Evolutionary conservation across 768 basidiomycete genomes (phyloP).

Genomic region (Inosperma sp.): DNA sequence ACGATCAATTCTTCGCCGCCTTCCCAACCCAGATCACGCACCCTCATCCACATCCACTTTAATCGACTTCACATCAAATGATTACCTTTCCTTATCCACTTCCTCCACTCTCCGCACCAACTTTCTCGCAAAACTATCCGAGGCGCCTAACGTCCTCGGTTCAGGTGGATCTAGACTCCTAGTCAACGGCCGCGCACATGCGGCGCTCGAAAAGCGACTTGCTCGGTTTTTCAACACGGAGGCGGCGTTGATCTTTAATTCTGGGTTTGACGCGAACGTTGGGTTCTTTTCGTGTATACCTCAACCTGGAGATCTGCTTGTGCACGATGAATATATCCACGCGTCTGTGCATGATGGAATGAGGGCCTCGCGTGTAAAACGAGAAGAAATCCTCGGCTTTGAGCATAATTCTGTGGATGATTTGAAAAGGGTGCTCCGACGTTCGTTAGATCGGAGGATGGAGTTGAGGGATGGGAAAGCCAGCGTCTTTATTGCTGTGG

Average conservation of each 20-base stretch:
- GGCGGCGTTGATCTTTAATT: slow-evolving; percentile 81
- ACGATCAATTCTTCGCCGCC: too few species aligned
- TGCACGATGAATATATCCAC: slow-evolving; percentile 87
- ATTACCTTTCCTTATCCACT: slow-evolving; percentile 80
- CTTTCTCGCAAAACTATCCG: slow-evolving; percentile 52
- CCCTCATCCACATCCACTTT: slow-evolving; percentile 30
- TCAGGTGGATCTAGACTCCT: slow-evolving; percentile 86
- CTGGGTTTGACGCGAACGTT: slow-evolving; percentile 90
- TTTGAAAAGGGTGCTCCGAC: slow-evolving; percentile 42
- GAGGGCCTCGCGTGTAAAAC: slow-evolving; percentile 51
- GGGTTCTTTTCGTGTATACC: slow-evolving; percentile 81
- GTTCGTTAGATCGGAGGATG: slow-evolving; percentile 35
- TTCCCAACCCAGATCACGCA: slow-evolving; percentile 52
- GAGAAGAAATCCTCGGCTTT: slow-evolving; percentile 46
- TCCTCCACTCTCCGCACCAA: slow-evolving; percentile 50
- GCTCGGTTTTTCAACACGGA: slow-evolving; percentile 54
- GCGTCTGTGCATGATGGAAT: slow-evolving; percentile 91
- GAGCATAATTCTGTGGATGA: slow-evolving; percentile 63
- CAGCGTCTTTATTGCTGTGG: slow-evolving; percentile 77
- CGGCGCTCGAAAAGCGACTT: slow-evolving; percentile 66
- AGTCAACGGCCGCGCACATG: slow-evolving; percentile 69
- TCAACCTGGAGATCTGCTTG: slow-evolving; percentile 66
- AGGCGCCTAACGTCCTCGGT: slow-evolving; percentile 63
- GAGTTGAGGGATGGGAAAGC: slow-evolving; percentile 35
- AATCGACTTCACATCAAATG: slow-evolving; percentile 83